Evolutionary conservation across 768 basidiomycete species (phyloP).

Genomic region (Amanita polypyramis): DNA sequence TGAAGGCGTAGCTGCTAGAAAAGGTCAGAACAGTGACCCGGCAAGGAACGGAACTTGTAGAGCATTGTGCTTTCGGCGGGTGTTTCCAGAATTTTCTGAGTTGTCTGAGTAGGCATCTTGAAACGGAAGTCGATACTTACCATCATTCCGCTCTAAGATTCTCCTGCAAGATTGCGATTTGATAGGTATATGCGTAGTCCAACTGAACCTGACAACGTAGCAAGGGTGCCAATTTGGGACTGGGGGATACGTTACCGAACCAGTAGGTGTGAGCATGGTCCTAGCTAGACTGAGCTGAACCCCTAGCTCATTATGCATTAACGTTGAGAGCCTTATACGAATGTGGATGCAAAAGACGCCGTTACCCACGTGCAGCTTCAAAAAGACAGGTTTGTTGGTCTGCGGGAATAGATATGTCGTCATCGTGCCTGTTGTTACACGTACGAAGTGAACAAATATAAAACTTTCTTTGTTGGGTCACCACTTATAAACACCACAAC

Average conservation of each 20-base stretch:
- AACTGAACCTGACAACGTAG: not conserved
- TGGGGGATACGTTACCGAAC: too few species aligned
- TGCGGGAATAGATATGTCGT: slow-evolving; percentile 13
- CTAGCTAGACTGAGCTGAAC: too few species aligned
- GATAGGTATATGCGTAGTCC: not conserved
- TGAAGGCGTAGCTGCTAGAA: too few species aligned
- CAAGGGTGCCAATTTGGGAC: too few species aligned
- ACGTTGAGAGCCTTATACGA: too few species aligned
- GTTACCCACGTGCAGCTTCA: slow-evolving; percentile 15
- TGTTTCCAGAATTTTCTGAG: too few species aligned
- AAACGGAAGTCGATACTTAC: not conserved
- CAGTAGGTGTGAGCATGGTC: too few species aligned
- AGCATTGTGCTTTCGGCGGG: too few species aligned
- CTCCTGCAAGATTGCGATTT: not conserved
- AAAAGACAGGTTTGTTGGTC: slow-evolving; percentile 13
- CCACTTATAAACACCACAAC: too few species aligned
- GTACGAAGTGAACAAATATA: too few species aligned
- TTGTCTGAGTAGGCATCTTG: not conserved
- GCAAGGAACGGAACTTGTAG: not conserved
- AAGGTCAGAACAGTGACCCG: not conserved
- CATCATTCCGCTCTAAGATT: not conserved
- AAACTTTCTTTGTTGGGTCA: too few species aligned
- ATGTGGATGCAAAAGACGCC: slow-evolving; percentile 8
- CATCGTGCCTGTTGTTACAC: not conserved
- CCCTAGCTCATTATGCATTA: too few species aligned